These are phyloP conservation scores for Mycena citricolor DNA, from an alignment of 1,284 basidiomycete genomes.

Conservation along the genomic window DNA sequence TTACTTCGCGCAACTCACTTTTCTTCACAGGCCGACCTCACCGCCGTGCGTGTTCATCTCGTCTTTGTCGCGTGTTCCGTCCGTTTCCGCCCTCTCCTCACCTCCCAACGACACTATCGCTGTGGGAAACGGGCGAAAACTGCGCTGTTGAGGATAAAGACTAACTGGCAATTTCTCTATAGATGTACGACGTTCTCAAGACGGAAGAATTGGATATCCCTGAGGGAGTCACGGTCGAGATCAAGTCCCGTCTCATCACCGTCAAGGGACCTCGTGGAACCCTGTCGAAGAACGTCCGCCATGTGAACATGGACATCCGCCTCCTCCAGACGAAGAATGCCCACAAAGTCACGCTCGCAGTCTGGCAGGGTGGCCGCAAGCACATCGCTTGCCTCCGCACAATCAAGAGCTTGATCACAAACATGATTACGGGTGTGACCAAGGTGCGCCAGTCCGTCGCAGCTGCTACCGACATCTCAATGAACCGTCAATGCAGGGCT, in stretches of 20 bases:
- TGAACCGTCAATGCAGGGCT: constrained; percentile 60
- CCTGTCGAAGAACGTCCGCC: constrained; percentile 88
- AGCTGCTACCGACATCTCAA: too few species aligned
- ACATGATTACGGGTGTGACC: constrained; percentile 98
- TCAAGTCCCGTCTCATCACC: constrained; percentile 89
- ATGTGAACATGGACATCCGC: constrained; percentile 96
- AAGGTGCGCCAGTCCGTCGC: constrained; percentile 70
- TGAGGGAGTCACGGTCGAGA: constrained; percentile 76
- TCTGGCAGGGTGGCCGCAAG: constrained; percentile 99
- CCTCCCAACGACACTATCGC: too few species aligned
- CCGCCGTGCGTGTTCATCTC: too few species aligned
- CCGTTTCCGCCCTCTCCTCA: too few species aligned
- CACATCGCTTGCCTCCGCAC: constrained; percentile 98
- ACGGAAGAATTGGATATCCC: constrained; percentile 94
- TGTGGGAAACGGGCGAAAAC: too few species aligned
- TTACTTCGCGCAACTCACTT: too few species aligned
- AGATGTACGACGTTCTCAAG: constrained; percentile 92
- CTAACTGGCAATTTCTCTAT: too few species aligned
- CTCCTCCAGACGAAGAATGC: constrained; percentile 66
- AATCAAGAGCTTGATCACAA: constrained; percentile 91
- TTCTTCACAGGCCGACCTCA: too few species aligned
- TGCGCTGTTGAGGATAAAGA: too few species aligned
- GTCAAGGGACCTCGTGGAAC: constrained; percentile 90
- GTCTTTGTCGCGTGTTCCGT: too few species aligned
- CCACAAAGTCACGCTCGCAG: constrained; percentile 85